Conservation (phyloP, 257 asterid genomes). For the Plantago ovata region DNA sequence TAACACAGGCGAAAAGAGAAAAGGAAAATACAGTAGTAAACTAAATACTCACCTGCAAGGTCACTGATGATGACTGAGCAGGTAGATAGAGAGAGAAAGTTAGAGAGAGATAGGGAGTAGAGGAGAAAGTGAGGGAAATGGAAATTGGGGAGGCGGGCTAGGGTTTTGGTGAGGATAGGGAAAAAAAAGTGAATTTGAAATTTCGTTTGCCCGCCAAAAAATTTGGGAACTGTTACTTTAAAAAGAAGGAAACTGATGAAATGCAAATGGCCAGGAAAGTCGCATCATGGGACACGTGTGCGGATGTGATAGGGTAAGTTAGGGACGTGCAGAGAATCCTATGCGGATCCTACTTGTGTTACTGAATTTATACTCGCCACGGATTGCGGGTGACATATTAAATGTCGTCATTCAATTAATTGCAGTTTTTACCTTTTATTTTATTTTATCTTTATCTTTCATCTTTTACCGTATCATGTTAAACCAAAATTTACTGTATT, state of each 20-base stretch:
- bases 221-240: slow-evolving; percentile 46
- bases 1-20: not conserved
- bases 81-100: too few species aligned
- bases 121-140: slow-evolving; percentile 25
- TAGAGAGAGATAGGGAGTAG: not conserved
- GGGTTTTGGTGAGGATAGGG: slow-evolving; percentile 34
- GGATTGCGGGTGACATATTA: not conserved
- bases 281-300: slow-evolving; percentile 21
- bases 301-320: not conserved
- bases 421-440: too few species aligned
- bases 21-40: slow-evolving; percentile 11
- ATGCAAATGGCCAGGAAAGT: slow-evolving; percentile 7
- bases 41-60: too few species aligned
- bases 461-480: too few species aligned
- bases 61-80: too few species aligned
- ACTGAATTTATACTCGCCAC: not conserved
- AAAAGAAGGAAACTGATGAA: slow-evolving; percentile 8
- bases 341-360: slow-evolving; percentile 1
- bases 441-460: too few species aligned
- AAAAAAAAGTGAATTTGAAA: slow-evolving; percentile 39
- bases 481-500: too few species aligned
- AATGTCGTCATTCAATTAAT: too few species aligned
- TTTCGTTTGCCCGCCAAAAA: slow-evolving; percentile 71
- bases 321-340: slow-evolving; percentile 8
- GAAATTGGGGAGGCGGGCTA: slow-evolving; percentile 28